Base-by-base conservation (phyloP, 2,329 filamentous ascomycete genomes). In the Pseudonectria buxi region DNA sequence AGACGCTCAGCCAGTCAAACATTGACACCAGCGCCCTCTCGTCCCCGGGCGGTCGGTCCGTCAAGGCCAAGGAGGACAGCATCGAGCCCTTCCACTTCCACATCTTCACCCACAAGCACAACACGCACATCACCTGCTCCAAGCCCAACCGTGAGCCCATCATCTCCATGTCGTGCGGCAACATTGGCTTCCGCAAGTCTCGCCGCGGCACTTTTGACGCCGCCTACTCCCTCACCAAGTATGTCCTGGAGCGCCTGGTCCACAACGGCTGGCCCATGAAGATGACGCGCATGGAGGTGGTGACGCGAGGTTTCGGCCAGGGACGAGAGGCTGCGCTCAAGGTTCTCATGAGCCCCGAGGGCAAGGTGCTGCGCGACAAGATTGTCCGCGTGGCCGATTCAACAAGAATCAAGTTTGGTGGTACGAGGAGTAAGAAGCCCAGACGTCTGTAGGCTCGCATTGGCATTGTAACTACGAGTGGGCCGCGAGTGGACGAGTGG, bases 361-460 rank as follows among this genome's bases (percentile, higher is more conserved):
- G 92, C 38, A 80, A 77, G 56, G 61, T 78, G 51, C 64, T 96
- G 47, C 76, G 87, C 49, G 68, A 74, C 24, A 79, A 84, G 67
- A 84, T 98, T 47, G 69, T 78, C 28, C 81, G 80, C 50, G 83
- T 98, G 42, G 80, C 85, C 24, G 92, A 98, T 65, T 73, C 78
- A 27, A 96, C 90, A 36, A 83, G 83, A 54, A 64, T 96, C 62
- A 98, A 98, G 71, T 95, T 96, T 71, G 92, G 89, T 65, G 94
- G 92, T 56, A 86, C 85, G 26, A 85, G 89, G 63, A 90, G 87
- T 68, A 76, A 75, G 61, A 86, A 81, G 59, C 83, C 81, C 26
- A 89, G 89, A 64, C 83, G 92, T 68, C 65, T 96, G 68, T 68
- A 61, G 45, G 33, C 26, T 36, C 24, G 27, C 24, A 27, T 30